Conservation (phyloP, 495 filamentous ascomycete species). For the Talaromyces adpressus region DNA sequence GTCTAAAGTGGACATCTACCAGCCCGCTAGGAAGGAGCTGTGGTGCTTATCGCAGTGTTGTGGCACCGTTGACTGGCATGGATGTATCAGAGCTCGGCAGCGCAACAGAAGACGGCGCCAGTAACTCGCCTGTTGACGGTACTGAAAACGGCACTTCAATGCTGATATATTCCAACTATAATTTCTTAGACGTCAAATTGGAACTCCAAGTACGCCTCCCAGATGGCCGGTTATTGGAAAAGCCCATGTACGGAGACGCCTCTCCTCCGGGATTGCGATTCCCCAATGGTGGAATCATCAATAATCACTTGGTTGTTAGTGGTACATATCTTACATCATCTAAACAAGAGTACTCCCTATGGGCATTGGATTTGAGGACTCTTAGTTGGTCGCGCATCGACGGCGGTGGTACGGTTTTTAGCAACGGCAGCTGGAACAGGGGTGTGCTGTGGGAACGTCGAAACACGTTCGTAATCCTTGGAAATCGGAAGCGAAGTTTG, state of each 20-base stretch:
- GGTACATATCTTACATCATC: constrained; percentile 95
- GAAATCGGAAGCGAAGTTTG: constrained; percentile 85
- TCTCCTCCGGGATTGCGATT: constrained; percentile 90
- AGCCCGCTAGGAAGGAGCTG: constrained; percentile 79
- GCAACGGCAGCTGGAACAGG: constrained; percentile 94
- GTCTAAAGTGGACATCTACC: constrained; percentile 89
- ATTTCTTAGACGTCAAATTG: constrained; percentile 93
- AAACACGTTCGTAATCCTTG: constrained; percentile 91
- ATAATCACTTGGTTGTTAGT: constrained; percentile 92
- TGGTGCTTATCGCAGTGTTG: constrained; percentile 92
- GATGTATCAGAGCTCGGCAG: constrained; percentile 66
- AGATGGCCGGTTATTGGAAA: constrained; percentile 81
- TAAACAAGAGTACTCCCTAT: constrained; percentile 96
- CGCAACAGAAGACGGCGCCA: constrained; percentile 28
- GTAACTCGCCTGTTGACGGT: constrained; percentile 30
- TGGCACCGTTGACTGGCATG: constrained; percentile 70
- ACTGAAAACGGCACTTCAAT: constrained; percentile 65
- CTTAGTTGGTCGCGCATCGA: constrained; percentile 94
- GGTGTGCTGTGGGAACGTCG: constrained; percentile 87
- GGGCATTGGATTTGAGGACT: constrained; percentile 84
- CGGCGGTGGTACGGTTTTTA: constrained; percentile 88
- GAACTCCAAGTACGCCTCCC: constrained; percentile 82
- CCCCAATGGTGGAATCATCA: constrained; percentile 89
- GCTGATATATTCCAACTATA: constrained; percentile 99
- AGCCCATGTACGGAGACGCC: constrained; percentile 77